Conservation (phyloP, 202 grass and related monocot species). For the Bolboschoenoplectus hybrid region DNA sequence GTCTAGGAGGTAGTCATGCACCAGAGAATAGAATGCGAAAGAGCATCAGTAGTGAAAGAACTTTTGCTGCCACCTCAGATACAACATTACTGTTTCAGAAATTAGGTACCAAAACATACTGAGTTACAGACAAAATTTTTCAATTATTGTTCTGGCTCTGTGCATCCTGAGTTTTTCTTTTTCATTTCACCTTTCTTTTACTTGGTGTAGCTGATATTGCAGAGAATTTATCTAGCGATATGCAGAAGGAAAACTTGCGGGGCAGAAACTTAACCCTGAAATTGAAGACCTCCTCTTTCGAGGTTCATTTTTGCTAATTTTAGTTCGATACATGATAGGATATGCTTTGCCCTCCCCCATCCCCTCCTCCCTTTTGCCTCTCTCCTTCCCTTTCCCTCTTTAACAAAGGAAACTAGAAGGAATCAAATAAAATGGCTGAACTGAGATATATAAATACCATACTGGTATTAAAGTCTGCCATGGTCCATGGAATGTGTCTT, state of each 20-base stretch:
- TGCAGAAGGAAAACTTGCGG: constrained; percentile 78
- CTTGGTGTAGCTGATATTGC: constrained; percentile 63
- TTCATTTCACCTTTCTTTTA: constrained; percentile 15
- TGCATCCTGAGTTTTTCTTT: constrained; percentile 3
- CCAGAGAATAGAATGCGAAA: constrained; percentile 80
- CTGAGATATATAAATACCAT: neutral
- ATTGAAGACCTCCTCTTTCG: constrained; percentile 91
- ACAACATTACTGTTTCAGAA: constrained; percentile 63
- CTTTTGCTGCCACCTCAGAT: constrained; percentile 68
- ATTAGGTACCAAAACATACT: constrained; percentile 51
- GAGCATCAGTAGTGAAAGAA: constrained; percentile 91
- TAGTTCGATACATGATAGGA: constrained; percentile 6
- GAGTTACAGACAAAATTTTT: constrained; percentile 21
- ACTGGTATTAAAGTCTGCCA: neutral
- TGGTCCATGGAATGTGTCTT: neutral
- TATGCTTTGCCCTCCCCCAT: neutral
- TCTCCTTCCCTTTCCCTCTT: neutral
- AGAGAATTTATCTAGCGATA: constrained; percentile 75
- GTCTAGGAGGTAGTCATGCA: constrained; percentile 81
- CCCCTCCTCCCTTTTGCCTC: neutral
- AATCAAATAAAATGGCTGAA: neutral
- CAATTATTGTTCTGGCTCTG: constrained; percentile 26
- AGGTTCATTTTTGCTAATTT: constrained; percentile 51
- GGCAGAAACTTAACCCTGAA: constrained; percentile 89
- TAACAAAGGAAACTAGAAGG: constrained; percentile 28